These are phyloP conservation scores for Saccharomycopsis sp. DNA, from an alignment of 805 yeast species.

Conservation along the genomic window DNA sequence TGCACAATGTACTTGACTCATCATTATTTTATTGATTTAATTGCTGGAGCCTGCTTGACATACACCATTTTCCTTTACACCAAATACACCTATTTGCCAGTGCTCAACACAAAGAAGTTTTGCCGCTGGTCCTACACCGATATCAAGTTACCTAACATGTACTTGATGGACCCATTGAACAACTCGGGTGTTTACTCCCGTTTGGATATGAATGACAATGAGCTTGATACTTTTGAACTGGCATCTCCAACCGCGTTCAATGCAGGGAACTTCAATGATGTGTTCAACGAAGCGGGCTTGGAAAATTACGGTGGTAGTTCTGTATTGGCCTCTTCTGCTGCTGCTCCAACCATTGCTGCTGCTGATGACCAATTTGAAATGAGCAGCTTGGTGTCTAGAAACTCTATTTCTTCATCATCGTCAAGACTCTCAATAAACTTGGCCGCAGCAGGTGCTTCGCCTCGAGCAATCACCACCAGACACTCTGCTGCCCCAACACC, in stretches of 20 bases:
- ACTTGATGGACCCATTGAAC: conserved; percentile 16
- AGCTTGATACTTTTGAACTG: conserved; percentile 6
- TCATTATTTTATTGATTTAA: conserved; percentile 90
- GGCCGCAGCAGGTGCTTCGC: too few relatives aligned
- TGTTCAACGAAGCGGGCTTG: conserved; percentile 11
- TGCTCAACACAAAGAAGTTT: conserved; percentile 39
- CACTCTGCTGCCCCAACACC: background rate
- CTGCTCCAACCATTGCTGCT: too few relatives aligned
- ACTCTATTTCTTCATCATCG: conserved; percentile 11
- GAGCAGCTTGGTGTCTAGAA: conserved; percentile 17
- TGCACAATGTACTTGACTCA: conserved; percentile 96
- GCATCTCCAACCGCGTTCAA: too few relatives aligned
- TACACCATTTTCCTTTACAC: conserved; percentile 46
- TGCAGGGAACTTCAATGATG: too few relatives aligned
- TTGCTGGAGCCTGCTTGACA: conserved; percentile 87
- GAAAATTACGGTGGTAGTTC: conserved; percentile 7
- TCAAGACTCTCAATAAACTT: conserved; percentile 9
- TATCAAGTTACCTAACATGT: conserved; percentile 25
- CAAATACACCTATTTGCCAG: conserved; percentile 61
- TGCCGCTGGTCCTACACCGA: conserved; percentile 63
- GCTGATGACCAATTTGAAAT: conserved; percentile 18
- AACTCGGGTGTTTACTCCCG: too few relatives aligned
- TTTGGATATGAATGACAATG: too few relatives aligned
- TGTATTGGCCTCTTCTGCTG: too few relatives aligned
- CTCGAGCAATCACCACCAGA: background rate